These are phyloP conservation scores for Megacollybia platyphylla DNA, from an alignment of 1,284 basidiomycete genomes.

Conservation along the genomic window DNA sequence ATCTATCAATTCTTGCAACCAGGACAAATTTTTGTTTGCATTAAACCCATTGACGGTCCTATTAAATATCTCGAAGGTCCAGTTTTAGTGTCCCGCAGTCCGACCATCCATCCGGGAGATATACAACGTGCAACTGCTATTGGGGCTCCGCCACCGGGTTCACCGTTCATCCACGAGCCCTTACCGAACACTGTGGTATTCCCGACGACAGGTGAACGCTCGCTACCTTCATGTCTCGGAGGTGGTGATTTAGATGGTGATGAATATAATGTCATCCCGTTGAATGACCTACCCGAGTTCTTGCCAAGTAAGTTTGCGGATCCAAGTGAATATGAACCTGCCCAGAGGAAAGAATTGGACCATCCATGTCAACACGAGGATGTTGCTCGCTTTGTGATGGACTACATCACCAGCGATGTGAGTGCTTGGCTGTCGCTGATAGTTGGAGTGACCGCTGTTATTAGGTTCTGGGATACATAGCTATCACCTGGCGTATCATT, in stretches of 20 bases:
- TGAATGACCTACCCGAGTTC: conserved; percentile 23
- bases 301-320: conserved; percentile 13
- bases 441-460: not conserved
- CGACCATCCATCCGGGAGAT: conserved; percentile 59
- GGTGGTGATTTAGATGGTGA: conserved; percentile 59
- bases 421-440: conserved; percentile 1
- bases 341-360: conserved; percentile 30
- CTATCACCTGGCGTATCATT: conserved; percentile 49
- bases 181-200: conserved; percentile 48
- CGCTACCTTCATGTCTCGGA: conserved; percentile 47
- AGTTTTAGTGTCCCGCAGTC: conserved; percentile 48
- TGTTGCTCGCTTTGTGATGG: conserved; percentile 62
- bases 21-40: conserved; percentile 46
- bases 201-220: conserved; percentile 42
- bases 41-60: conserved; percentile 24
- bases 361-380: conserved; percentile 54
- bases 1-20: conserved; percentile 34
- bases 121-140: conserved; percentile 50
- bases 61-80: conserved; percentile 39
- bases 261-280: conserved; percentile 40
- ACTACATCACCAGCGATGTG: conserved; percentile 60
- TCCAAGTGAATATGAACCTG: conserved; percentile 42
- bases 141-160: conserved; percentile 35
- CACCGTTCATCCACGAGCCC: conserved; percentile 35
- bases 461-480: conserved; percentile 46